Evolutionary conservation across 257 asterid genomes (phyloP).

Genomic region (Nicotiana otophora): DNA sequence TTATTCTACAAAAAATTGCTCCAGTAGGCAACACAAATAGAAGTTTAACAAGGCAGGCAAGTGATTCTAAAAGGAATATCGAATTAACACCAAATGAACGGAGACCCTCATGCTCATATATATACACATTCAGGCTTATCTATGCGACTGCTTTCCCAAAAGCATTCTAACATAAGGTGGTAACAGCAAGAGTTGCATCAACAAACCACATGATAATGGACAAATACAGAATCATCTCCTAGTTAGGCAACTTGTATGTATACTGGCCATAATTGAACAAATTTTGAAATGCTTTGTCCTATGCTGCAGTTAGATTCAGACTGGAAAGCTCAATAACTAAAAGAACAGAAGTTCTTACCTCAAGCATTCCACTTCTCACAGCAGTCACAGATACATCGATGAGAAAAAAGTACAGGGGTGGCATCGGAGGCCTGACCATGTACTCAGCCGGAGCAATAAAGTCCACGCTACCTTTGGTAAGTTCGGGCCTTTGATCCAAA

Average conservation of each 20-base stretch:
- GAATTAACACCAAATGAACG: neutral
- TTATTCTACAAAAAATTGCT: neutral
- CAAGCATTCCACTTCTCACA: slow-evolving; percentile 82
- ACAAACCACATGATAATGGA: neutral
- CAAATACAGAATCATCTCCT: neutral
- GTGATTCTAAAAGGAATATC: neutral
- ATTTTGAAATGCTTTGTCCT: neutral
- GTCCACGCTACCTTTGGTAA: slow-evolving; percentile 76
- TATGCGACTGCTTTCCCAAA: neutral
- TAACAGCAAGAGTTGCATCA: neutral
- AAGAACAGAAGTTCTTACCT: slow-evolving; percentile 45
- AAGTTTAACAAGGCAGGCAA: slow-evolving; percentile 1
- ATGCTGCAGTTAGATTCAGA: neutral
- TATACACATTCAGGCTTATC: neutral
- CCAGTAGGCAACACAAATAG: neutral
- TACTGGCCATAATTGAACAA: neutral
- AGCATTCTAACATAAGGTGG: neutral
- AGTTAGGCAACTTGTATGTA: neutral
- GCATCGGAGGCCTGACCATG: slow-evolving; percentile 92
- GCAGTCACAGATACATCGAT: slow-evolving; percentile 86
- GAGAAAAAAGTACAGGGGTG: slow-evolving; percentile 75
- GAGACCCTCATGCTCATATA: neutral
- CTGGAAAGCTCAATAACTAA: neutral
- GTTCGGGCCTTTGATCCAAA: slow-evolving; percentile 88
- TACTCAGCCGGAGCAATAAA: slow-evolving; percentile 74